These are phyloP conservation scores for Nigrospora oryzae DNA, from an alignment of 2,329 filamentous ascomycete species.

Conservation along the genomic window DNA sequence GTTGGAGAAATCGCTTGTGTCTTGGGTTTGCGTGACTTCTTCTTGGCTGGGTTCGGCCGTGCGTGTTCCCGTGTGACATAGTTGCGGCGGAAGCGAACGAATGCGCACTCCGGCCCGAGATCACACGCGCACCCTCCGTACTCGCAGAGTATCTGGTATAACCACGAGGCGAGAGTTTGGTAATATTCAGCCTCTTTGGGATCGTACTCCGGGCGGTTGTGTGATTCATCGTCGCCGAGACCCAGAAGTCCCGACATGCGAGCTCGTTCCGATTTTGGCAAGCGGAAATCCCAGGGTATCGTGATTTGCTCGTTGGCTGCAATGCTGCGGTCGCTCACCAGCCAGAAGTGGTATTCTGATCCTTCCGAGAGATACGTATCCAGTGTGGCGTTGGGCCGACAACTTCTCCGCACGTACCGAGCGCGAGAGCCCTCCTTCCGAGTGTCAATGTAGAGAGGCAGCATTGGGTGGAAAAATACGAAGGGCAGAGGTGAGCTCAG, in stretches of 20 bases:
- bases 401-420: conserved; percentile 87
- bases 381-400: conserved; percentile 78
- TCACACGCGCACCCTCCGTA: conserved; percentile 75
- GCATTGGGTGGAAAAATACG: conserved; percentile 78
- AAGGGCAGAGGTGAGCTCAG: conserved; percentile 60
- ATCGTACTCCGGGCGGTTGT: conserved; percentile 39
- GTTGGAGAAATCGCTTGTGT: conserved; percentile 50
- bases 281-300: conserved; percentile 60
- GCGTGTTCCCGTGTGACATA: conserved; percentile 39
- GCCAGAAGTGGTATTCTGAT: conserved; percentile 85
- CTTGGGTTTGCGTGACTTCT: conserved; percentile 46
- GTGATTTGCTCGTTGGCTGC: conserved; percentile 54
- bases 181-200: conserved; percentile 51
- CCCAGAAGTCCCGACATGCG: conserved; percentile 53
- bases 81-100: conserved; percentile 53
- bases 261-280: conserved; percentile 43
- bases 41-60: conserved; percentile 24
- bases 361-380: conserved; percentile 76
- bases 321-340: conserved; percentile 75
- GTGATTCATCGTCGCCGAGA: conserved; percentile 49
- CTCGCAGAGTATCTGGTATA: conserved; percentile 63
- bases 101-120: conserved; percentile 52
- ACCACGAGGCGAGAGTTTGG: conserved; percentile 52
- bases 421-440: conserved; percentile 77
- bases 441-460: conserved; percentile 86